phyloP scores from a whole-genome alignment of 257 asterid genomes.

The Paulownia fortunei region DNA sequence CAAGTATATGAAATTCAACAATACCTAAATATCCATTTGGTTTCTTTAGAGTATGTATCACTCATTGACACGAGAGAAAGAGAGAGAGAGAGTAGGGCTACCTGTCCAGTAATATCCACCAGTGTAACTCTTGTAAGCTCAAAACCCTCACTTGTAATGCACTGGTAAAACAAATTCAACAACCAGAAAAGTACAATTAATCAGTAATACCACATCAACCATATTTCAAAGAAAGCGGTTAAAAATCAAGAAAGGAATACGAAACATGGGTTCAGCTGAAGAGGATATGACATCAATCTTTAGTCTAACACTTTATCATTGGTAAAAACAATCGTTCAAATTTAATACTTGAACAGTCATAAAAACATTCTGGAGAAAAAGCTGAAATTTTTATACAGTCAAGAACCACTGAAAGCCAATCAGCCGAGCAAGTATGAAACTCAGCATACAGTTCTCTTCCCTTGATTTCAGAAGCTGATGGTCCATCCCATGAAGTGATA shows the following conservation, averaged over 20 bases:
- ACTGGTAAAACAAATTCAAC: slow-evolving; percentile 52
- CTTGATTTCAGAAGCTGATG: no score
- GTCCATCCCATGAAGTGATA: no score
- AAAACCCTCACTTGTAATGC: slow-evolving; percentile 85
- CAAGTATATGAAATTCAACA: background rate
- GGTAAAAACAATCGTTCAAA: background rate
- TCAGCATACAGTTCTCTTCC: background rate
- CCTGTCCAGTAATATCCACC: slow-evolving; percentile 86
- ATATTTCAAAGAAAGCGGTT: slow-evolving; percentile 18
- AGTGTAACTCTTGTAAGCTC: slow-evolving; percentile 90
- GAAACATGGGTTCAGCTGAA: background rate
- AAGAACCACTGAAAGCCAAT: background rate
- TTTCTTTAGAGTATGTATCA: background rate
- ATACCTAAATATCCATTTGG: background rate
- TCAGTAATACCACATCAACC: background rate
- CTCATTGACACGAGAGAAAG: background rate
- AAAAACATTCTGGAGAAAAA: background rate
- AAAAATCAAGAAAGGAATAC: slow-evolving; percentile 8
- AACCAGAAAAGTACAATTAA: slow-evolving; percentile 4
- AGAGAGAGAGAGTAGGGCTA: slow-evolving; percentile 29
- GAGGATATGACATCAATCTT: slow-evolving; percentile 22
- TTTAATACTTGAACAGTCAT: background rate
- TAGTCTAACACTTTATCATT: background rate
- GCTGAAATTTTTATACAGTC: slow-evolving; percentile 6
- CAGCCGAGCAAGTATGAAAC: background rate